phyloP scores from a whole-genome alignment of 2,329 filamentous ascomycete genomes.

The Purpureocillium takamizusanense region DNA sequence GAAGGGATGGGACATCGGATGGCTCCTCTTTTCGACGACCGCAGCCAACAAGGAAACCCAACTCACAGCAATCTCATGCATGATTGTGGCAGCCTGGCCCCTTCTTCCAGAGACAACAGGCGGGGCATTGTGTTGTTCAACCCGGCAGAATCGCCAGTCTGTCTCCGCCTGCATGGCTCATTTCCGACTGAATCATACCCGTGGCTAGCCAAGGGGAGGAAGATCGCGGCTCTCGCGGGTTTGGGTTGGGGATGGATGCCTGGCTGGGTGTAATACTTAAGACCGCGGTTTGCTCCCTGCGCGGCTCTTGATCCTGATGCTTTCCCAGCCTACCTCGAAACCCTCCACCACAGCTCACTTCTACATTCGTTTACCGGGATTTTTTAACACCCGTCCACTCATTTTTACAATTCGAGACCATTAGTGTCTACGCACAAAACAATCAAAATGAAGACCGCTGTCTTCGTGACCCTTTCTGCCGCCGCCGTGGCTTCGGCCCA shows the following conservation, averaged over 20 bases:
- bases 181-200: slow-evolving; percentile 8
- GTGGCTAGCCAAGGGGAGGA: slow-evolving; percentile 1
- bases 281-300: slow-evolving; percentile 6
- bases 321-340: slow-evolving; percentile 7
- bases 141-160: not conserved
- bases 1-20: not conserved
- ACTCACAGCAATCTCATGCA: not conserved
- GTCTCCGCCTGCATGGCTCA: slow-evolving; percentile 7
- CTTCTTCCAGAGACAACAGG: slow-evolving; percentile 2
- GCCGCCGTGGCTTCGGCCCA: slow-evolving; percentile 8
- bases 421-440: not conserved
- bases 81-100: not conserved
- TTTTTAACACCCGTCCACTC: slow-evolving; percentile 12
- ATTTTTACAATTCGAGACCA: slow-evolving; percentile 3
- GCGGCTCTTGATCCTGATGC: not conserved
- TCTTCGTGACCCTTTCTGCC: slow-evolving; percentile 10
- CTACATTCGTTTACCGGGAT: slow-evolving; percentile 10
- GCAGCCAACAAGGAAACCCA: not conserved
- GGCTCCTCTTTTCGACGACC: not conserved
- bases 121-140: not conserved
- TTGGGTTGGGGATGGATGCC: not conserved
- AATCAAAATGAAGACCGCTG: slow-evolving; percentile 14
- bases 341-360: slow-evolving; percentile 4
- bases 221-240: not conserved
- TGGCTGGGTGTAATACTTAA: slow-evolving; percentile 12